Conservation (phyloP, 345 rosid species). For the Hypericum androsaemum region DNA sequence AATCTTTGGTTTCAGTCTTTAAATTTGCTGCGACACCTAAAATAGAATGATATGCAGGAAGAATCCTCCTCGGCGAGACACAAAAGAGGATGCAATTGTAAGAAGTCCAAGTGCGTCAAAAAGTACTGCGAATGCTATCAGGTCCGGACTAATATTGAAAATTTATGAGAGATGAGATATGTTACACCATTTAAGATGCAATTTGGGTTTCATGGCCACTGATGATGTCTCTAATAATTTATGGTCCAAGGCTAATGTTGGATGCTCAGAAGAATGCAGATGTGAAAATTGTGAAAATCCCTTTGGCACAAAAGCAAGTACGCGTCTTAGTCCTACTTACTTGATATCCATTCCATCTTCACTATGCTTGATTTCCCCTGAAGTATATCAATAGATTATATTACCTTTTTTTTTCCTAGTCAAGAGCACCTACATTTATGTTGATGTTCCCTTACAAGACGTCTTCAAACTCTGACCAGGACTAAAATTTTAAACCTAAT, state of each 20-base stretch:
- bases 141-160: conserved; percentile 16
- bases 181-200: too few species aligned
- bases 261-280: conserved; percentile 36
- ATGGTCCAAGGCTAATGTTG: conserved; percentile 27
- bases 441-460: too few species aligned
- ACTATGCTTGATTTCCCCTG: background rate
- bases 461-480: too few species aligned
- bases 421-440: background rate
- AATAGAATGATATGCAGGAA: conserved; percentile 19
- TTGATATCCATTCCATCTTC: background rate
- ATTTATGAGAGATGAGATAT: too few species aligned
- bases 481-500: too few species aligned
- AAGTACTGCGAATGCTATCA: conserved; percentile 45
- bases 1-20: conserved; percentile 1
- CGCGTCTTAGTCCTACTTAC: background rate
- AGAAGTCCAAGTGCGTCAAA: conserved; percentile 38
- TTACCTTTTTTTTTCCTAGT: too few species aligned
- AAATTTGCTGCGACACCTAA: conserved; percentile 3
- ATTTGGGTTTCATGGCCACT: too few species aligned
- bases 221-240: too few species aligned
- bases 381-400: too few species aligned
- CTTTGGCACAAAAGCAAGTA: conserved; percentile 29
- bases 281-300: conserved; percentile 36
- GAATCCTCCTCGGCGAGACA: conserved; percentile 33
- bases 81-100: conserved; percentile 46